Conservation (phyloP, 768 basidiomycete species). For the Hysterangium stoloniferum region DNA sequence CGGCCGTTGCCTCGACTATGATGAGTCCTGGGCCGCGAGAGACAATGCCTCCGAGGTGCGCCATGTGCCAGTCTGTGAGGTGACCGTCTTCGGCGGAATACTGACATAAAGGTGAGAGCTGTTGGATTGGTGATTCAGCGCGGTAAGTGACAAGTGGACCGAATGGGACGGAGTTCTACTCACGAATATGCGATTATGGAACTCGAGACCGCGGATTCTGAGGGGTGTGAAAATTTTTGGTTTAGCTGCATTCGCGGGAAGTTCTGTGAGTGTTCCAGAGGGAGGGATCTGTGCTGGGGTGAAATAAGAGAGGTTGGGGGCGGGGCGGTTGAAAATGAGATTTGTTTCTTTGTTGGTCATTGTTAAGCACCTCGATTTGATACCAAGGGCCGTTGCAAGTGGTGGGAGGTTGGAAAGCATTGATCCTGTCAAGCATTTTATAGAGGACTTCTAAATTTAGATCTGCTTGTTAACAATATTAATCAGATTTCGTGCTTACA, state of each 20-base stretch:
- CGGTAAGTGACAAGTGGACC: not conserved
- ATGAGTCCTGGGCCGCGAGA: slow-evolving; percentile 49
- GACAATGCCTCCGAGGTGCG: slow-evolving; percentile 47
- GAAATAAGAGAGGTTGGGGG: slow-evolving; percentile 37
- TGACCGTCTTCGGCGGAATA: slow-evolving; percentile 50
- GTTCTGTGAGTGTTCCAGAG: slow-evolving; percentile 36
- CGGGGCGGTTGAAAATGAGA: slow-evolving; percentile 28
- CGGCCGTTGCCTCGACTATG: slow-evolving; percentile 59
- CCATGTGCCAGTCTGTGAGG: slow-evolving; percentile 48
- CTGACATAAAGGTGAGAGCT: slow-evolving; percentile 49
- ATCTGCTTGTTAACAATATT: no score
- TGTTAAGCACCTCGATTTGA: no score
- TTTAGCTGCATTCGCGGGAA: slow-evolving; percentile 34
- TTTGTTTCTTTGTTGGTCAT: not conserved
- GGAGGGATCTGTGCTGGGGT: slow-evolving; percentile 38
- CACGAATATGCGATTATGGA: slow-evolving; percentile 47
- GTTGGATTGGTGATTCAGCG: not conserved
- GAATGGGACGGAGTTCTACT: not conserved
- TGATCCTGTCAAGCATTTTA: no score
- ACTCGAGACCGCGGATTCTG: slow-evolving; percentile 42
- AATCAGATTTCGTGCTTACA: no score
- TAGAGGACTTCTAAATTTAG: no score
- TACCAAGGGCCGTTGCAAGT: no score
- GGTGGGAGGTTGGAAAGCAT: no score
- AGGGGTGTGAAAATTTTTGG: slow-evolving; percentile 42